These are phyloP conservation scores for Marvania coccoides DNA, from an alignment of 139 green algal species.

Conservation along the genomic window DNA sequence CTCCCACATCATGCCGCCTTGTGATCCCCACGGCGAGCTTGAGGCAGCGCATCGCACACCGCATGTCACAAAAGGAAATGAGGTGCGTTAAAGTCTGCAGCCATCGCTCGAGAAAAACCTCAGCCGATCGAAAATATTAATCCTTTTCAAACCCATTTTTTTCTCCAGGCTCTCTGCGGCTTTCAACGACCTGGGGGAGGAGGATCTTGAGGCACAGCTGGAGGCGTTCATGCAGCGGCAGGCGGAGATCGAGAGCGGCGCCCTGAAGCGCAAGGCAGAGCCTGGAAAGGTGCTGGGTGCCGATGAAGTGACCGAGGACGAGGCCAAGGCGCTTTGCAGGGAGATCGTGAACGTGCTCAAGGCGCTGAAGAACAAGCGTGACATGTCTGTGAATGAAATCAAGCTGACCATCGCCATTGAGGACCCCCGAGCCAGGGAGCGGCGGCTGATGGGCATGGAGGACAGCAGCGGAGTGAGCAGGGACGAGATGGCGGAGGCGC, in stretches of 20 bases:
- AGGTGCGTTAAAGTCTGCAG: too few relatives aligned
- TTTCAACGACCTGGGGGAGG: too few relatives aligned
- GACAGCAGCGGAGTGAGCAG: conserved; percentile 66
- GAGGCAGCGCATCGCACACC: too few relatives aligned
- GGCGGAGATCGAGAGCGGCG: conserved; percentile 70
- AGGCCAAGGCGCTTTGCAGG: conserved; percentile 56
- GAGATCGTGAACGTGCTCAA: conserved; percentile 61
- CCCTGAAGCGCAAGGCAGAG: neutral
- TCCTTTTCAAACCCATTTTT: too few relatives aligned
- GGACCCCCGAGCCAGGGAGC: conserved; percentile 54
- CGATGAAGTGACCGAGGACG: conserved; percentile 47
- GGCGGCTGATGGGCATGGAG: conserved; percentile 54
- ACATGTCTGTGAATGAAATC: conserved; percentile 77
- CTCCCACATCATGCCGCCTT: too few relatives aligned
- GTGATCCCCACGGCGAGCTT: too few relatives aligned
- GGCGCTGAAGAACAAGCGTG: conserved; percentile 57
- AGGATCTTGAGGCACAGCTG: conserved; percentile 69
- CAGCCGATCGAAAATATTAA: too few relatives aligned
- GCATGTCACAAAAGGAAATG: too few relatives aligned
- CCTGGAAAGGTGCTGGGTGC: conserved; percentile 34
- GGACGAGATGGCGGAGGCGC: conserved; percentile 78
- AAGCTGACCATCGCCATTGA: conserved; percentile 78
- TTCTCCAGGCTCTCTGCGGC: too few relatives aligned
- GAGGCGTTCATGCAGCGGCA: conserved; percentile 79
- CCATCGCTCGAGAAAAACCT: too few relatives aligned